These are phyloP conservation scores for Ogataea ramenticola DNA, from an alignment of 805 yeast species.

Conservation along the genomic window DNA sequence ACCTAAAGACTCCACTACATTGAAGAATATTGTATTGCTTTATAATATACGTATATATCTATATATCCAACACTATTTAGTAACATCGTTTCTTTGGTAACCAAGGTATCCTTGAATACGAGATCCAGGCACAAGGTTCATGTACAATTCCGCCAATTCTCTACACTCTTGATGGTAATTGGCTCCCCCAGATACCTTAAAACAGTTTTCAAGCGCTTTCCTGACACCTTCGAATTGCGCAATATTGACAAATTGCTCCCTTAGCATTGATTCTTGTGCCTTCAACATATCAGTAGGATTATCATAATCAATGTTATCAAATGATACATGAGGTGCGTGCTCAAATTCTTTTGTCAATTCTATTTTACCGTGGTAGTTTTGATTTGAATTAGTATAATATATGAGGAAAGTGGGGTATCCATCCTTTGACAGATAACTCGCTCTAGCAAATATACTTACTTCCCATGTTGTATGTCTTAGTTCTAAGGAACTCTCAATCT, in stretches of 20 bases:
- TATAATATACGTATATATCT: neutral
- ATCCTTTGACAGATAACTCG: too few species aligned
- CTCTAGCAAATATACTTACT: too few species aligned
- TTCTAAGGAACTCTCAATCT: too few species aligned
- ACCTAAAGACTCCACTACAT: too few species aligned
- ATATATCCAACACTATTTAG: constrained; percentile 36
- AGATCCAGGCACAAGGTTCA: constrained; percentile 67
- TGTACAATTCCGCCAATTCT: constrained; percentile 67
- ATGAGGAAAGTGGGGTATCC: too few species aligned
- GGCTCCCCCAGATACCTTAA: constrained; percentile 42
- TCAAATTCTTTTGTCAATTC: constrained; percentile 11
- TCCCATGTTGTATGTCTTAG: too few species aligned
- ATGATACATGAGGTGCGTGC: constrained; percentile 65
- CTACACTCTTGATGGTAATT: constrained; percentile 76
- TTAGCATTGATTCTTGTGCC: constrained; percentile 72
- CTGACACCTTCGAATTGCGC: constrained; percentile 62
- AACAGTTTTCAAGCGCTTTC: constrained; percentile 70
- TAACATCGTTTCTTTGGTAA: constrained; percentile 85
- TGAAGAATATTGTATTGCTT: too few species aligned
- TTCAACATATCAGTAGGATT: constrained; percentile 52
- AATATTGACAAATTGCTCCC: constrained; percentile 74
- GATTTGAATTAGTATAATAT: too few species aligned
- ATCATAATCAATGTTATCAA: constrained; percentile 74
- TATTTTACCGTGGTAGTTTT: too few species aligned
- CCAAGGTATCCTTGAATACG: constrained; percentile 69